Evolutionary conservation across 331 rosid species (phyloP), one percentile per base, ranked within the genome.

Genomic region (Prunus yedoensis): DNA sequence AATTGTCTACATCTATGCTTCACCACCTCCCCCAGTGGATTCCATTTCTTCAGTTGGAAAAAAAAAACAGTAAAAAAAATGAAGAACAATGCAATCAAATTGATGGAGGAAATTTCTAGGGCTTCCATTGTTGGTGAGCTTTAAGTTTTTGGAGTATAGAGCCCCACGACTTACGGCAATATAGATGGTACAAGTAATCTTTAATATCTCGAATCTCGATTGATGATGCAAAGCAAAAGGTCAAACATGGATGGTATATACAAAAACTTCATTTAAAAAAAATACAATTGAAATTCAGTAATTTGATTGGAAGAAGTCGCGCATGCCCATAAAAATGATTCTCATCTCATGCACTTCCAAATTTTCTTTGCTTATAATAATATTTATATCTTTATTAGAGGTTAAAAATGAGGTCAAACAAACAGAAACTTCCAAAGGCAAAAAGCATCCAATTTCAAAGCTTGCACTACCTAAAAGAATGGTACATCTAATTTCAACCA

Each of bases 1-100:
- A 50, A 6, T 68, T 18, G 81, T 74, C 80, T 12, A 65, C 66
- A 53, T 67, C 47, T 45, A 45, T 3, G 13, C 41, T 70, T 66
- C 35, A 20, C 28, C 30, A 66, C 61, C 52, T 66, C 30, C 71
- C 56, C 78, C 20, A 16, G 43, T 67, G 82, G 68, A 35, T 43
- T 76, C 71, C 66, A 9, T 18, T 54, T 69, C 15, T 38, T 38
- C 43, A 38, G 9, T 38, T 38, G 9, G 43, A 38, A 38, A 1
- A 7, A 35, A 5, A 35, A 4, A 35, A 1, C 0, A 32, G 28
- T 27, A 30, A 32, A 65, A 21, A 67, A 65, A 4, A 2, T 17
- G 30, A 74, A 74, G 25, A 54, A 14, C 15, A 71, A 52, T n/a
- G 20, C 41, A 70, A 27, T 0, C 38, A 14, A 5, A 5, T 35